These are phyloP conservation scores for Baorangia bicolor DNA, from an alignment of 768 basidiomycete genomes.

Conservation along the genomic window DNA sequence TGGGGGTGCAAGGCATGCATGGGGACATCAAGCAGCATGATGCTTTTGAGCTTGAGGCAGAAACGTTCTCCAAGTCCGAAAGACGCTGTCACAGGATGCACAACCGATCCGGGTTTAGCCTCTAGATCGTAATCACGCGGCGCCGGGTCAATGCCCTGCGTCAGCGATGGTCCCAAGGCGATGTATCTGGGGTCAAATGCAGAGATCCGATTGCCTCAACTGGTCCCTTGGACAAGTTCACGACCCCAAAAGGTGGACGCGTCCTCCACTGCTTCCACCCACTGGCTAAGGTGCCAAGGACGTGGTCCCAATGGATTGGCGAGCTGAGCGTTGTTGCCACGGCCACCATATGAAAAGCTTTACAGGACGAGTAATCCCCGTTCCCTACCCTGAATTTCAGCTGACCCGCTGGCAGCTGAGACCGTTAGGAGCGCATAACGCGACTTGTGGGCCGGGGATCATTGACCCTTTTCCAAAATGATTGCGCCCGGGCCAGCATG, in stretches of 20 bases:
- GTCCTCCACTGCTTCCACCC: background rate
- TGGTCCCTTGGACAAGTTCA: background rate
- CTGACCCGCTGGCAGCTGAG: conserved; percentile 14
- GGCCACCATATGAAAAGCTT: conserved; percentile 19
- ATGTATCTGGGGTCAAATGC: background rate
- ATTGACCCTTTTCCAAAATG: conserved; percentile 13
- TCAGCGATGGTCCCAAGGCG: background rate
- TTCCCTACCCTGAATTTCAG: conserved; percentile 28
- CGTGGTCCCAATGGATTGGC: conserved; percentile 2
- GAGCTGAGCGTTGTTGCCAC: conserved; percentile 14
- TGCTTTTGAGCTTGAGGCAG: conserved; percentile 21
- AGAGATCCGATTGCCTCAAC: conserved; percentile 2
- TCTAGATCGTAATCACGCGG: conserved; percentile 6
- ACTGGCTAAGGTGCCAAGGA: background rate
- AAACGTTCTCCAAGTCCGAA: conserved; percentile 26
- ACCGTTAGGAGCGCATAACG: conserved; percentile 10
- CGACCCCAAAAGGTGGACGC: background rate
- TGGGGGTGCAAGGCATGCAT: conserved; percentile 10
- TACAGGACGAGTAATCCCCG: conserved; percentile 33
- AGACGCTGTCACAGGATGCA: conserved; percentile 17
- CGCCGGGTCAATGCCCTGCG: conserved; percentile 4
- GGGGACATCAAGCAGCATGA: conserved; percentile 12
- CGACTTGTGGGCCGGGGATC: conserved; percentile 15
- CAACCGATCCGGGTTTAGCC: background rate
- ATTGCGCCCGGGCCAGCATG: conserved; percentile 21